Percentiles rank a stretch among this genome's conserved stretches.
Conservation (phyloP, 2,329 filamentous ascomycete genomes). For the Lithohypha guttulata region DNA sequence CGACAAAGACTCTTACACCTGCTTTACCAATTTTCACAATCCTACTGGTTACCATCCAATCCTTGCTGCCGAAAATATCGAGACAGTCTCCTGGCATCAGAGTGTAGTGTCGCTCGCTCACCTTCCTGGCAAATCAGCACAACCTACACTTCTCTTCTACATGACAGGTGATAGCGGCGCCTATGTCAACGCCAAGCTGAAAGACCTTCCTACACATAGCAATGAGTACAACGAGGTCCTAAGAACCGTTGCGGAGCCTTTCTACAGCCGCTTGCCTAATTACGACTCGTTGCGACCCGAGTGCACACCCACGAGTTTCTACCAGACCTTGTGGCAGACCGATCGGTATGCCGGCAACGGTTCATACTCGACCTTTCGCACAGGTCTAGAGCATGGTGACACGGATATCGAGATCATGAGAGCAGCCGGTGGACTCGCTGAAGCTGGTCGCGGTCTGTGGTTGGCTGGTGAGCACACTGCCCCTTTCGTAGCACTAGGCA, state of each 20-base stretch:
- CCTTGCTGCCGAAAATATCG: slow-evolving; percentile 30
- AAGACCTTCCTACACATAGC: slow-evolving; percentile 28
- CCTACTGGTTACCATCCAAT: slow-evolving; percentile 52
- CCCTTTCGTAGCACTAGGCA: slow-evolving; percentile 79
- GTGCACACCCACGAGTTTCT: slow-evolving; percentile 52
- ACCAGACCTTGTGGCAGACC: slow-evolving; percentile 66
- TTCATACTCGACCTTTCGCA: slow-evolving; percentile 76
- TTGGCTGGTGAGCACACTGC: slow-evolving; percentile 84
- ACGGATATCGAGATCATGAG: slow-evolving; percentile 56
- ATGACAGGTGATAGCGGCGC: slow-evolving; percentile 35
- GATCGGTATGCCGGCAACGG: slow-evolving; percentile 74
- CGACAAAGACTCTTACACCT: slow-evolving; percentile 37
- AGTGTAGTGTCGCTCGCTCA: slow-evolving; percentile 68
- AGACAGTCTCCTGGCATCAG: slow-evolving; percentile 52
- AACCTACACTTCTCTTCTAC: slow-evolving; percentile 77
- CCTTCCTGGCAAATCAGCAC: slow-evolving; percentile 46
- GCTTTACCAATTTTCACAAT: slow-evolving; percentile 66
- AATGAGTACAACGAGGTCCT: slow-evolving; percentile 46
- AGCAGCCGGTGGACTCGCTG: slow-evolving; percentile 31
- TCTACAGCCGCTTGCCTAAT: slow-evolving; percentile 62
- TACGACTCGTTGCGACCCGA: slow-evolving; percentile 45
- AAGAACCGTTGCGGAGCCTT: slow-evolving; percentile 61
- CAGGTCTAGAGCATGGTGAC: slow-evolving; percentile 60
- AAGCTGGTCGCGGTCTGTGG: slow-evolving; percentile 59
- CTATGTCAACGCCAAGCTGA: slow-evolving; percentile 27